A percentile compares a stretch with the other conserved stretches of the same genome.
Evolutionary conservation across 1,284 basidiomycete genomes (phyloP).

Genomic region (Ustilago cynodontis): DNA sequence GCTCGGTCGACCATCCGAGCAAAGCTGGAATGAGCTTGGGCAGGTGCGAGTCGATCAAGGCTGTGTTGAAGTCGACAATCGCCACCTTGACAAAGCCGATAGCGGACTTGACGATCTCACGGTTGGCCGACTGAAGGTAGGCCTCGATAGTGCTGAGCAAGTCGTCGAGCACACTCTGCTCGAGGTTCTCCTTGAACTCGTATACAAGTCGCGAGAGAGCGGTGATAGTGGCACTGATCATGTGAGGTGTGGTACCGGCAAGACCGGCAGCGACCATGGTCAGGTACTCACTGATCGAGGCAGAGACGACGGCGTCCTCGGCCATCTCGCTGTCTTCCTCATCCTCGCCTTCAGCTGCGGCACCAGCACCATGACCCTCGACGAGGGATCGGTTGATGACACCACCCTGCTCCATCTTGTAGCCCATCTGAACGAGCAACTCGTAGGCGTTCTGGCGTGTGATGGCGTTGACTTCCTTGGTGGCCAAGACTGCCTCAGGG

Average conservation of each 20-base stretch:
- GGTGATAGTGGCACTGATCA: slow-evolving; percentile 97
- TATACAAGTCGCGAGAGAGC: slow-evolving; percentile 93
- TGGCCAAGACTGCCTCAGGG: slow-evolving; percentile 95
- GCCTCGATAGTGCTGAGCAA: slow-evolving; percentile 88
- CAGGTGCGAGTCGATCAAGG: slow-evolving; percentile 82
- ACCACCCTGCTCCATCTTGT: slow-evolving; percentile 90
- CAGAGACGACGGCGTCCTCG: slow-evolving; percentile 74
- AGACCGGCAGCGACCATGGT: slow-evolving; percentile 97
- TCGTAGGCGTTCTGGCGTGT: slow-evolving; percentile 90
- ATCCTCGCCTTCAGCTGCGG: slow-evolving; percentile 53
- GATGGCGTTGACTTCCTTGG: slow-evolving; percentile 96
- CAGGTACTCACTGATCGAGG: slow-evolving; percentile 90
- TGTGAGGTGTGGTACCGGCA: slow-evolving; percentile 92
- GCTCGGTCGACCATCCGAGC: slow-evolving; percentile 92
- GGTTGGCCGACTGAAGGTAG: slow-evolving; percentile 90
- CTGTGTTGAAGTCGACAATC: slow-evolving; percentile 82
- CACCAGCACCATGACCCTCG: slow-evolving; percentile 73
- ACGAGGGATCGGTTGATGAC: slow-evolving; percentile 82
- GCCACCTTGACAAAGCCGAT: slow-evolving; percentile 95
- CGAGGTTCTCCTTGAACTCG: slow-evolving; percentile 86
- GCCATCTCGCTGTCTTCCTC: slow-evolving; percentile 45
- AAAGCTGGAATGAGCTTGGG: slow-evolving; percentile 84
- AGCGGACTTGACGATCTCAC: slow-evolving; percentile 96
- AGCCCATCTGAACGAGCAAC: slow-evolving; percentile 88
- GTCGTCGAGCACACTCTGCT: slow-evolving; percentile 83